phyloP scores from a whole-genome alignment of 163 green algal species.

The Scenedesmus sp. region DNA sequence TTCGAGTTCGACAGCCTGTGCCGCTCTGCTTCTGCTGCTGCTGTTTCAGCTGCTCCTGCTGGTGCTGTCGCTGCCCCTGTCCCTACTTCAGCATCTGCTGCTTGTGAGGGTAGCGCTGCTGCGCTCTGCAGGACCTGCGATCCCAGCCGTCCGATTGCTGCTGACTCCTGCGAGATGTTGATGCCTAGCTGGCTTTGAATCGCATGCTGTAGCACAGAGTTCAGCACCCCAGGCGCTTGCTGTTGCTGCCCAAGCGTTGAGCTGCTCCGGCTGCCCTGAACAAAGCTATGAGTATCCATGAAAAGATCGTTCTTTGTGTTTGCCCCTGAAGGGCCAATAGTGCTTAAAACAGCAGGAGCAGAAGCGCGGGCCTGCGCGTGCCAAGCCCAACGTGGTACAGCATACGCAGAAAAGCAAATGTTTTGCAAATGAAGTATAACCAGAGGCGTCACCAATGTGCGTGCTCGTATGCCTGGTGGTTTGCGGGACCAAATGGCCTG shows the following conservation, averaged over 20 bases:
- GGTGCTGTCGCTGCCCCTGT: slow-evolving; percentile 1
- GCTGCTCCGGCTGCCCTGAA: not conserved
- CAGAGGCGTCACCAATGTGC: not conserved
- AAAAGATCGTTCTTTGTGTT: not conserved
- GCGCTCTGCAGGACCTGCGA: not conserved
- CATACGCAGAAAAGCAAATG: not conserved
- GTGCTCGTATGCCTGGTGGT: not conserved
- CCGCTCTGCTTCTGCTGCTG: slow-evolving; percentile 42
- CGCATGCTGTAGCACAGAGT: not conserved
- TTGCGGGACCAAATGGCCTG: not conserved
- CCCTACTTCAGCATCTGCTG: not conserved
- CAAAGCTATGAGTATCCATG: not conserved
- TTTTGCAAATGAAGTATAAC: not conserved
- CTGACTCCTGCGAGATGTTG: not conserved
- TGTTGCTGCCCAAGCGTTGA: slow-evolving; percentile 1
- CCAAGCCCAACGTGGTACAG: not conserved
- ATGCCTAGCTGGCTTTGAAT: not conserved
- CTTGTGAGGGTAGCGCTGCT: not conserved
- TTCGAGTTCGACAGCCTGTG: slow-evolving; percentile 23
- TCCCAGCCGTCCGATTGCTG: not conserved
- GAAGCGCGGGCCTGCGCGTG: not conserved
- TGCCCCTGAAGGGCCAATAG: not conserved
- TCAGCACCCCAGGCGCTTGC: slow-evolving; percentile 5
- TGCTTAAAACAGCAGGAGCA: not conserved
- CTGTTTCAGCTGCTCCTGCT: not conserved